Evolutionary conservation across 495 filamentous ascomycete species (phyloP).

Genomic region (Aspergillus biplanus): DNA sequence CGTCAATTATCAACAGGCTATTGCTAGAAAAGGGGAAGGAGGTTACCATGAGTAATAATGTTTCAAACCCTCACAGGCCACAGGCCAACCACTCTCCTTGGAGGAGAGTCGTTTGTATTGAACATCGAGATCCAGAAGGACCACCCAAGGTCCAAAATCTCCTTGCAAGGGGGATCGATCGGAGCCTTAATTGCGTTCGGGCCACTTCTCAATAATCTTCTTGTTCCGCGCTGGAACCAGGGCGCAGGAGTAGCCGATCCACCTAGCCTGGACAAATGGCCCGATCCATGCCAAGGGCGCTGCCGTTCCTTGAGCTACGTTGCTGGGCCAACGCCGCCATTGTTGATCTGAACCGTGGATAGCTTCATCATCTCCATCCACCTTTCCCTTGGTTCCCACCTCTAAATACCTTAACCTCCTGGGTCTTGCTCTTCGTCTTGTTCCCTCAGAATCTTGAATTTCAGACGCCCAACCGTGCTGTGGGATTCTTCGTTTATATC

Average conservation of each 20-base stretch:
- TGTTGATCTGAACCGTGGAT: slow-evolving; percentile 52
- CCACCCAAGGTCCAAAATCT: slow-evolving; percentile 6
- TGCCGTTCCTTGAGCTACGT: slow-evolving; percentile 42
- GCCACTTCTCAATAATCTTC: slow-evolving; percentile 3
- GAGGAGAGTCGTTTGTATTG: slow-evolving; percentile 4
- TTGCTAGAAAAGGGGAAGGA: slow-evolving; percentile 32
- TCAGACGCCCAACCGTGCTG: slow-evolving; percentile 5
- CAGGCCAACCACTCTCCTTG: slow-evolving; percentile 15
- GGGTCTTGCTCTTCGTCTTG: slow-evolving; percentile 30
- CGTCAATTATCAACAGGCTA: slow-evolving; percentile 28
- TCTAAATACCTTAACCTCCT: slow-evolving; percentile 37
- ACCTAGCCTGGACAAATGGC: slow-evolving; percentile 13
- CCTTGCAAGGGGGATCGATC: slow-evolving; percentile 29
- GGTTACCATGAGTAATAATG: slow-evolving; percentile 25
- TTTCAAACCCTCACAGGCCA: slow-evolving; percentile 30
- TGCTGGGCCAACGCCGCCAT: slow-evolving; percentile 49
- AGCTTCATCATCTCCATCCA: slow-evolving; percentile 36
- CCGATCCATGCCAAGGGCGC: slow-evolving; percentile 24
- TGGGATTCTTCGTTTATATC: slow-evolving; percentile 11
- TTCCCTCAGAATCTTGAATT: slow-evolving; percentile 19
- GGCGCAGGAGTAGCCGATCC: slow-evolving; percentile 26
- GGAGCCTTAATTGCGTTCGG: slow-evolving; percentile 26
- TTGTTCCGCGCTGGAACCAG: slow-evolving; percentile 21
- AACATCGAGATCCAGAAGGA: slow-evolving; percentile 23
- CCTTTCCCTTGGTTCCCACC: slow-evolving; percentile 35